Conservation (phyloP, 1,284 basidiomycete genomes). For the Coniferiporia weirii region DNA sequence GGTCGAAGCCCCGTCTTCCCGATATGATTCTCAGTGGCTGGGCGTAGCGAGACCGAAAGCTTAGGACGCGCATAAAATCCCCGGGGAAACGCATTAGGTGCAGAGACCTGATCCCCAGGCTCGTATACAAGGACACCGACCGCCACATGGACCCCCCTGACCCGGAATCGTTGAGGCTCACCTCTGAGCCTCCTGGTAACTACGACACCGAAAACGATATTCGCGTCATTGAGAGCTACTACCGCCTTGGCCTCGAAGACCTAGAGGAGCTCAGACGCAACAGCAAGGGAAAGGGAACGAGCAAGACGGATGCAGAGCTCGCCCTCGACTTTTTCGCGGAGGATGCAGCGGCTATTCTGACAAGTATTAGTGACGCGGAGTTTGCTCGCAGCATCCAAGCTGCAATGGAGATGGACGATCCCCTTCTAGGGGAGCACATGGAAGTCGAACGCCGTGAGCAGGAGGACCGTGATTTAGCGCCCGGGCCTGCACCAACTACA, state of each 20-base stretch:
- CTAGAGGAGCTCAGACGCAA: not conserved
- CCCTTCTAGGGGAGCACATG: not conserved
- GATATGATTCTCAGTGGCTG: too few relatives aligned
- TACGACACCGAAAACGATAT: not conserved
- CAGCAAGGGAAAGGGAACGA: conserved; percentile 1
- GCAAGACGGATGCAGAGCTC: not conserved
- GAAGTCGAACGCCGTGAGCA: not conserved
- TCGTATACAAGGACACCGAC: not conserved
- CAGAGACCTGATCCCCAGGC: too few relatives aligned
- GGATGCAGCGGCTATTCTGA: not conserved
- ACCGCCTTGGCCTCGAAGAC: conserved; percentile 6
- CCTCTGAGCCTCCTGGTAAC: not conserved
- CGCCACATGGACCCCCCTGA: not conserved
- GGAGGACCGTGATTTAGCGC: not conserved
- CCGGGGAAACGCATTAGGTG: too few relatives aligned
- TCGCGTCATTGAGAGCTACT: not conserved
- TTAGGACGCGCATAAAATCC: too few relatives aligned
- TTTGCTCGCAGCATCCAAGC: not conserved
- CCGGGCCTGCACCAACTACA: not conserved
- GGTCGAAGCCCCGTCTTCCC: too few relatives aligned
- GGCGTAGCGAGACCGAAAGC: too few relatives aligned
- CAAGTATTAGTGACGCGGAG: not conserved
- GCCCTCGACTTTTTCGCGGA: conserved; percentile 2
- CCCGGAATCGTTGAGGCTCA: not conserved
- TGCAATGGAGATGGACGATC: not conserved